These are phyloP conservation scores for Cutaneotrichosporon sp. DNA, from an alignment of 1,284 basidiomycete genomes.

Conservation along the genomic window DNA sequence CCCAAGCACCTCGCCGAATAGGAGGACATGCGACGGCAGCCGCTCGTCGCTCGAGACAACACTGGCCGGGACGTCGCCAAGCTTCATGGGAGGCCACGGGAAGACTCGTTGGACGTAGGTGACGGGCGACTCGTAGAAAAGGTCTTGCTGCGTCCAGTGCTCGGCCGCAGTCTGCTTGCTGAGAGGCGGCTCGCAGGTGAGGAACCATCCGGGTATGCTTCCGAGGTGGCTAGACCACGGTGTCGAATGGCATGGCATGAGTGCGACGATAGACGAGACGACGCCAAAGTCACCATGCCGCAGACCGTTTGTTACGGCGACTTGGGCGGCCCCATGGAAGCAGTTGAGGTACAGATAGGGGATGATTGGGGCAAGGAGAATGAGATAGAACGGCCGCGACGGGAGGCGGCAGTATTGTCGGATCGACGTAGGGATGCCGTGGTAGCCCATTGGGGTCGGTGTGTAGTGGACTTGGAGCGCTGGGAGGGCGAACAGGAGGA, in stretches of 20 bases:
- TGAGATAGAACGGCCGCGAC: constrained; percentile 53
- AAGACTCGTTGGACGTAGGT: constrained; percentile 64
- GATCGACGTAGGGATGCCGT: constrained; percentile 34
- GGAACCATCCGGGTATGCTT: constrained; percentile 69
- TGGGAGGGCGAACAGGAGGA: constrained; percentile 76
- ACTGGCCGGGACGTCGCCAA: neutral
- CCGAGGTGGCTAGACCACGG: constrained; percentile 88
- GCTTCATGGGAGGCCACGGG: constrained; percentile 54
- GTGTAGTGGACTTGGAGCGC: constrained; percentile 62
- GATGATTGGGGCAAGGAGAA: constrained; percentile 61
- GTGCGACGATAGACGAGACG: constrained; percentile 65
- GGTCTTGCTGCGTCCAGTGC: constrained; percentile 79
- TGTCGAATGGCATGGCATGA: constrained; percentile 99
- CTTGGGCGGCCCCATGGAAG: constrained; percentile 75
- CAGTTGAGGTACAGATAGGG: constrained; percentile 67
- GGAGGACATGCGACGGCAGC: constrained; percentile 70
- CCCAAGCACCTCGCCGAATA: constrained; percentile 73
- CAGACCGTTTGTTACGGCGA: constrained; percentile 63
- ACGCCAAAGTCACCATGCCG: constrained; percentile 27
- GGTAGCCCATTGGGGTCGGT: constrained; percentile 42
- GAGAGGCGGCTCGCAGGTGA: constrained; percentile 89
- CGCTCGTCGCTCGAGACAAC: neutral
- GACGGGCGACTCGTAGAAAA: constrained; percentile 76
- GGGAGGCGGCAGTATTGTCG: constrained; percentile 41
- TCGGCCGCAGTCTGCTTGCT: constrained; percentile 15